Evolutionary conservation across 2,329 filamentous ascomycete genomes (phyloP).

Genomic region (Phialophora macrospora): DNA sequence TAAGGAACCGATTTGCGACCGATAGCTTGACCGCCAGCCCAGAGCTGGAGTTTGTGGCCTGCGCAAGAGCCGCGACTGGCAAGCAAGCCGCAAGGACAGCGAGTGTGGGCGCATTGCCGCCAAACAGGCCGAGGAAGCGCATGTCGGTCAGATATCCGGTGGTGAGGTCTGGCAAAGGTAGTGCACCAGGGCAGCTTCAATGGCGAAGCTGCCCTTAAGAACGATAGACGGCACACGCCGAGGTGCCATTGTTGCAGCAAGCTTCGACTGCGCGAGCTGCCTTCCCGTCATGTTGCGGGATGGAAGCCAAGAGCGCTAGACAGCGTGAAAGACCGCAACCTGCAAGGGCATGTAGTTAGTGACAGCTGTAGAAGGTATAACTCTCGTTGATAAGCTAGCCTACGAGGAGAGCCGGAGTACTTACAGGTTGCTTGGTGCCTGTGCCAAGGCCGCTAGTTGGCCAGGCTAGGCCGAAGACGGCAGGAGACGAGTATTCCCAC

Average conservation of each 20-base stretch:
- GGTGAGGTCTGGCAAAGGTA: background rate
- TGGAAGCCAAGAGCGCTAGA: conserved; percentile 2
- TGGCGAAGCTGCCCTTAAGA: background rate
- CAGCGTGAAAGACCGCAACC: background rate
- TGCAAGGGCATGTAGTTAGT: background rate
- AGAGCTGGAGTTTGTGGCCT: conserved; percentile 3
- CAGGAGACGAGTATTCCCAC: background rate
- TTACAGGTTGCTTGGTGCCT: background rate
- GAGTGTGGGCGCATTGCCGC: background rate
- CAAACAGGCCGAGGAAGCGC: background rate
- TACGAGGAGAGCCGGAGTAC: background rate
- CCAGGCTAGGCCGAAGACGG: background rate
- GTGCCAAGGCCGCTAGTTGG: background rate
- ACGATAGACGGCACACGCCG: background rate
- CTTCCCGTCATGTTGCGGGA: background rate
- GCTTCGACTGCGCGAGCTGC: background rate
- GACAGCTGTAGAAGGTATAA: background rate
- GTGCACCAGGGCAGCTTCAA: background rate
- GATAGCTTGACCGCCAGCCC: conserved; percentile 18
- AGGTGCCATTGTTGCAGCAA: background rate
- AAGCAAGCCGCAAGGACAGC: conserved; percentile 2
- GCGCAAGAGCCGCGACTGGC: conserved; percentile 4
- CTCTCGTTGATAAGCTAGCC: background rate
- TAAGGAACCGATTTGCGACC: conserved; percentile 18
- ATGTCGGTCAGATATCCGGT: background rate